Conservation (phyloP, 352 stramenopile species). For the Phytophthora agathidicida region DNA sequence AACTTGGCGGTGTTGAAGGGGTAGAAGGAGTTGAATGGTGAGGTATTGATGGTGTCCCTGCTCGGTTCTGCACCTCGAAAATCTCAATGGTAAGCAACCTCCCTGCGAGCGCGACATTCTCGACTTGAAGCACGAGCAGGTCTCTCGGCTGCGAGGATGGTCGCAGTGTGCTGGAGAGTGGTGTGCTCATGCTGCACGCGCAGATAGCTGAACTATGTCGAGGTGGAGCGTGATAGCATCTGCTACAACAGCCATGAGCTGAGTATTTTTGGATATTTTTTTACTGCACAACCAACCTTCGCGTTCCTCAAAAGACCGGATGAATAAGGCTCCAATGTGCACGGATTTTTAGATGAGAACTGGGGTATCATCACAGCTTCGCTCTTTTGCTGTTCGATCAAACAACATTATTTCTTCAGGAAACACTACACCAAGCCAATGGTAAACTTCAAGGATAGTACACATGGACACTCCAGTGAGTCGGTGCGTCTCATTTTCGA, state of each 20-base stretch:
- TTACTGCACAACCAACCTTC: no score
- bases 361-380: background rate
- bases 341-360: no score
- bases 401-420: background rate
- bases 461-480: no score
- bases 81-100: slow-evolving; percentile 44
- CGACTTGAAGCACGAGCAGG: slow-evolving; percentile 42
- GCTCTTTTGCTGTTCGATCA: slow-evolving; percentile 3
- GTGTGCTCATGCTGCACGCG: slow-evolving; percentile 19
- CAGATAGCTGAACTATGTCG: background rate
- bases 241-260: background rate
- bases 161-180: background rate
- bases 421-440: background rate
- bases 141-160: slow-evolving; percentile 24
- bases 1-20: background rate
- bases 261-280: slow-evolving; percentile 10
- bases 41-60: slow-evolving; percentile 6
- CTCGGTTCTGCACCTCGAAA: slow-evolving; percentile 35
- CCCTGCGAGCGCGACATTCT: slow-evolving; percentile 38
- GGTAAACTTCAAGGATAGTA: no score
- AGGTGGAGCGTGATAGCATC: background rate
- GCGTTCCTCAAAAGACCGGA: no score
- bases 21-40: slow-evolving; percentile 12
- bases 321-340: no score
- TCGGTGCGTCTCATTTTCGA: no score